phyloP scores from a whole-genome alignment of 805 yeast genomes.

The Candida mattraensis region DNA sequence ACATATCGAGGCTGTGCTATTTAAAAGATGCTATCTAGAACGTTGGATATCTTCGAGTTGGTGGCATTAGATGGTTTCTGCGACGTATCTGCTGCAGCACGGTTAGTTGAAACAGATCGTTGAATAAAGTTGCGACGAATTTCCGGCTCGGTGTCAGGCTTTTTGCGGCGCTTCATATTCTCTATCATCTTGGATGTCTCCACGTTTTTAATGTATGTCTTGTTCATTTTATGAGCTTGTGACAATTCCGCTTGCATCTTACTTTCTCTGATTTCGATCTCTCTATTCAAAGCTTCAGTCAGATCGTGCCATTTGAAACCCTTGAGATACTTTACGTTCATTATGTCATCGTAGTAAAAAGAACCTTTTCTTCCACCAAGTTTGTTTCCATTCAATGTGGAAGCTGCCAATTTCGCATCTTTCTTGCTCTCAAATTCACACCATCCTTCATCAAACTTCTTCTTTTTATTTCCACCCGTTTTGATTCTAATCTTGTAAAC shows the following conservation, averaged over 20 bases:
- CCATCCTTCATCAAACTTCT: slow-evolving; percentile 94
- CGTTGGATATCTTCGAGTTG: slow-evolving; percentile 39
- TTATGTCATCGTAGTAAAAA: slow-evolving; percentile 89
- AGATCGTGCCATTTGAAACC: slow-evolving; percentile 95
- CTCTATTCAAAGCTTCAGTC: slow-evolving; percentile 89
- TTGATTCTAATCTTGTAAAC: slow-evolving; percentile 67
- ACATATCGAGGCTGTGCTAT: neutral
- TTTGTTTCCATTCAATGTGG: slow-evolving; percentile 81
- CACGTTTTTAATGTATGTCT: slow-evolving; percentile 77
- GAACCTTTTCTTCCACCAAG: slow-evolving; percentile 91
- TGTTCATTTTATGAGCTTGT: slow-evolving; percentile 85
- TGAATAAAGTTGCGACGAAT: slow-evolving; percentile 69
- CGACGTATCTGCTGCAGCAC: slow-evolving; percentile 59
- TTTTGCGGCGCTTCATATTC: slow-evolving; percentile 57
- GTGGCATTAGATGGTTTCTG: slow-evolving; percentile 42
- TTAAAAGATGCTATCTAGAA: slow-evolving; percentile 54
- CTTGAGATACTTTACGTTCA: slow-evolving; percentile 85
- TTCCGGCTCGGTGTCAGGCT: slow-evolving; percentile 30
- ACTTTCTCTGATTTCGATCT: slow-evolving; percentile 84
- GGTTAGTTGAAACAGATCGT: slow-evolving; percentile 60
- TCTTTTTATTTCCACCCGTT: slow-evolving; percentile 89
- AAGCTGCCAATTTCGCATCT: slow-evolving; percentile 87
- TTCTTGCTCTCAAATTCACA: slow-evolving; percentile 82
- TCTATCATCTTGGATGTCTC: slow-evolving; percentile 82
- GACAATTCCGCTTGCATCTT: slow-evolving; percentile 85